Evolutionary conservation across 116 monocot genomes (phyloP).

Genomic region (Dioscorea cayenensis): DNA sequence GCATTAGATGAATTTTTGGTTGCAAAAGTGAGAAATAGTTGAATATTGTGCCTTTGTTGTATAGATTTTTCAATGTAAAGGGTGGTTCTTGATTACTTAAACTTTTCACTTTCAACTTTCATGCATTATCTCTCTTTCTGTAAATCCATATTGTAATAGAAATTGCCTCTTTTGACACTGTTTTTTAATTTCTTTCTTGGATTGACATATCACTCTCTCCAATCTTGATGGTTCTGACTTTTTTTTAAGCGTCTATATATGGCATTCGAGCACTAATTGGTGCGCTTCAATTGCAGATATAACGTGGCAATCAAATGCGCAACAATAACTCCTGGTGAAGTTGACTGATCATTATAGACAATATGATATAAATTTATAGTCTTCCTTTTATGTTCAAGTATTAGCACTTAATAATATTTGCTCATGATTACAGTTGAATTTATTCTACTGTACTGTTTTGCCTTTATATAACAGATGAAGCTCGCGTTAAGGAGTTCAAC

Average conservation of each 20-base stretch:
- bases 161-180: no score
- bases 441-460: not conserved
- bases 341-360: not conserved
- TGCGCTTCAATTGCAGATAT: slow-evolving; percentile 43
- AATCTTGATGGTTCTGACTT: no score
- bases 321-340: slow-evolving; percentile 93
- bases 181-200: no score
- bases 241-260: not conserved
- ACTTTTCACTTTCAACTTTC: not conserved
- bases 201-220: no score
- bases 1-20: no score
- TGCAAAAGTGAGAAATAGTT: not conserved
- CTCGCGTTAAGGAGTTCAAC: slow-evolving; percentile 83
- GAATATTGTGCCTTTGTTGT: not conserved
- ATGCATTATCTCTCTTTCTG: not conserved
- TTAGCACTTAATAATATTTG: not conserved
- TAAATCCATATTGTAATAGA: not conserved
- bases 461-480: slow-evolving; percentile 49
- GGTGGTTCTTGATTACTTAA: not conserved
- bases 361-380: not conserved
- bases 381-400: not conserved
- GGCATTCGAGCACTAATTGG: not conserved
- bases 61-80: not conserved
- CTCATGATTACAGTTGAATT: not conserved
- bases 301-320: slow-evolving; percentile 99